Percentiles rank a stretch among this genome's conserved stretches.
These are phyloP conservation scores for Pseudocercospora macadamiae DNA, from an alignment of 2,329 filamentous ascomycete species.

Conservation along the genomic window DNA sequence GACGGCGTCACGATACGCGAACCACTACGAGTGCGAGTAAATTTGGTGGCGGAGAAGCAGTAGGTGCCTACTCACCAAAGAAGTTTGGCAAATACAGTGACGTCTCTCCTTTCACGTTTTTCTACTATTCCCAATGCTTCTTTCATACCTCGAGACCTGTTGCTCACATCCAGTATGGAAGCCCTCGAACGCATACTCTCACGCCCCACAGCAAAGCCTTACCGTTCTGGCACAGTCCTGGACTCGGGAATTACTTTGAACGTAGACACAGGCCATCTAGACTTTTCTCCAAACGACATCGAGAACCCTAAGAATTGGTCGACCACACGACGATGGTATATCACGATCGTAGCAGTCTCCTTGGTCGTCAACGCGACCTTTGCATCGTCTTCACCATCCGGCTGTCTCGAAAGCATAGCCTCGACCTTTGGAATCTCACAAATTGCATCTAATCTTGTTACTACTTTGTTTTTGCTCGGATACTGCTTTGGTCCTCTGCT, in stretches of 20 bases:
- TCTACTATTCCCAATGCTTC: too few relatives aligned
- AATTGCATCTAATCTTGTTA: constrained; percentile 41
- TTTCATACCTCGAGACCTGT: neutral
- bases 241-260: constrained; percentile 51
- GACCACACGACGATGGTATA: constrained; percentile 37
- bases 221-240: constrained; percentile 47
- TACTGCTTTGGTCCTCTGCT: constrained; percentile 65
- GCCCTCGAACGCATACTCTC: constrained; percentile 52
- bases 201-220: constrained; percentile 57
- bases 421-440: constrained; percentile 51
- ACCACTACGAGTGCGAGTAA: neutral
- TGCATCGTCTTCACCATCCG: constrained; percentile 50
- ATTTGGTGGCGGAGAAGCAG: neutral
- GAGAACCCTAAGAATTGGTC: constrained; percentile 56
- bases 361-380: constrained; percentile 60
- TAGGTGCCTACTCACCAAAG: neutral
- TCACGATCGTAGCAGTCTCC: constrained; percentile 47
- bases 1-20: neutral
- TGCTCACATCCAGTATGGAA: constrained; percentile 19
- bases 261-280: constrained; percentile 51
- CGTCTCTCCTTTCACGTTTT: neutral
- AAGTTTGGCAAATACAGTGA: neutral
- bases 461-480: constrained; percentile 35
- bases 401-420: constrained; percentile 43
- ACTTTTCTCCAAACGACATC: constrained; percentile 56